Evolutionary conservation across 305 asterid species (phyloP).

Genomic region (Fraxinus dipetala): DNA sequence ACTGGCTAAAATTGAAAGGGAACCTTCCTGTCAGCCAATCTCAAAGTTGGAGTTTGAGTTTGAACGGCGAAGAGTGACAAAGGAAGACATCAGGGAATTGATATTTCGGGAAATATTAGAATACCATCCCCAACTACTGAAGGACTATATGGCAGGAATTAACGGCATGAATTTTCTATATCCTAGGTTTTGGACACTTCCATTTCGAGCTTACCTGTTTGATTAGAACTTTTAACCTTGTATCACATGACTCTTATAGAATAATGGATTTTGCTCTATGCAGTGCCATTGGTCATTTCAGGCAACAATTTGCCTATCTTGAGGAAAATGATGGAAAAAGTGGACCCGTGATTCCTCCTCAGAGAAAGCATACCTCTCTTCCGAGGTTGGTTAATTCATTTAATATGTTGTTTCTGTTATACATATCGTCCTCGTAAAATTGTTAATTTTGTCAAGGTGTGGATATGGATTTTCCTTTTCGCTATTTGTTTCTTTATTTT

Average conservation of each 20-base stretch:
- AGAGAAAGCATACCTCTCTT: constrained; percentile 47
- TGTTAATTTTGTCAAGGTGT: background rate
- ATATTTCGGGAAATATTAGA: constrained; percentile 51
- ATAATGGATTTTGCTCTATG: constrained; percentile 6
- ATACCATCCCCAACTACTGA: constrained; percentile 50
- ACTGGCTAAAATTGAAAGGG: constrained; percentile 45
- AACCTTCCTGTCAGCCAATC: constrained; percentile 51
- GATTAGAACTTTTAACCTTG: background rate
- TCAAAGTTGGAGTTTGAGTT: constrained; percentile 55
- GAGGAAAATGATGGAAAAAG: constrained; percentile 46
- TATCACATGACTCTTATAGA: background rate
- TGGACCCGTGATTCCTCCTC: constrained; percentile 44
- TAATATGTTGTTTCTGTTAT: background rate
- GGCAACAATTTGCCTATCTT: constrained; percentile 50
- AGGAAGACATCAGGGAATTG: constrained; percentile 50
- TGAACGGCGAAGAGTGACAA: constrained; percentile 46
- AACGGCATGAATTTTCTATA: constrained; percentile 41
- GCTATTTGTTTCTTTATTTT: background rate
- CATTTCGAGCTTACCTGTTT: background rate
- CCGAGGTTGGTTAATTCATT: constrained; percentile 37
- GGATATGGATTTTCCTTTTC: background rate
- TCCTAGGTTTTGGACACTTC: constrained; percentile 38
- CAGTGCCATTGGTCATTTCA: constrained; percentile 47
- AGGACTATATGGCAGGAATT: constrained; percentile 47
- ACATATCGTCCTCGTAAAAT: background rate